Evolutionary conservation across 345 rosid genomes (phyloP), one percentile per base, ranked within the genome.

Genomic region (Eutrema japonicum): DNA sequence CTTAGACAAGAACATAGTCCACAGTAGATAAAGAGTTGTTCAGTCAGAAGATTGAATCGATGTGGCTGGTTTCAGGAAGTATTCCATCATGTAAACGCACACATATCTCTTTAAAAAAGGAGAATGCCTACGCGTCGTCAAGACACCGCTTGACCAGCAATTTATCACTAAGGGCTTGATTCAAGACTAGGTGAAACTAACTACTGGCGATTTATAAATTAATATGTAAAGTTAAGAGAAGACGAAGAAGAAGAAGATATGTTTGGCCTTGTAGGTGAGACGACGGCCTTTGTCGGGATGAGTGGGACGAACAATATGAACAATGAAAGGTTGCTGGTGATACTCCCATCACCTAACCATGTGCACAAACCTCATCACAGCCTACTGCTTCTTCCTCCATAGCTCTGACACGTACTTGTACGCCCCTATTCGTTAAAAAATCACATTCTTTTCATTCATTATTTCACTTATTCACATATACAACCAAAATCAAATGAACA

Each of bases 341-440:
- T 96, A 96, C 82, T 92, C 99, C 99, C 99, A 95, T 75, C 99
- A 95, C 88, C 99, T 95, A 47, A 95, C 93, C 85, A 98, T 88
- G 86, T 89, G 98, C 71, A 92, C 30, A 70, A 96, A 92, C 81
- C 99, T 87, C 99, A 96, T 96, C 49, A 92, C 98, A 84, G 92
- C 99, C 9, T 98, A 96, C 61, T 92, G 98, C 85, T 96, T 96
- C 96, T 89, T 96, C 93, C 97, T 92, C 96, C 97, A 94, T 89
- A 94, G 82, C 89, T 94, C 98, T 32, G 96, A 90, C 41, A 94
- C 96, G 79, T 94, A 94, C 84, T 82, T 92, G 88, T 94, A 94
- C 67, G 97, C 97, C 18, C 97, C 97, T 94, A 47, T n/a, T 12
- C 70, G 62, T 27, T 0, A n/a, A n/a, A n/a, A n/a, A n/a, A n/a